Evolutionary conservation across 768 basidiomycete genomes (phyloP), one percentile per base, ranked within the genome.

Genomic region (Agaricus subrufescens): DNA sequence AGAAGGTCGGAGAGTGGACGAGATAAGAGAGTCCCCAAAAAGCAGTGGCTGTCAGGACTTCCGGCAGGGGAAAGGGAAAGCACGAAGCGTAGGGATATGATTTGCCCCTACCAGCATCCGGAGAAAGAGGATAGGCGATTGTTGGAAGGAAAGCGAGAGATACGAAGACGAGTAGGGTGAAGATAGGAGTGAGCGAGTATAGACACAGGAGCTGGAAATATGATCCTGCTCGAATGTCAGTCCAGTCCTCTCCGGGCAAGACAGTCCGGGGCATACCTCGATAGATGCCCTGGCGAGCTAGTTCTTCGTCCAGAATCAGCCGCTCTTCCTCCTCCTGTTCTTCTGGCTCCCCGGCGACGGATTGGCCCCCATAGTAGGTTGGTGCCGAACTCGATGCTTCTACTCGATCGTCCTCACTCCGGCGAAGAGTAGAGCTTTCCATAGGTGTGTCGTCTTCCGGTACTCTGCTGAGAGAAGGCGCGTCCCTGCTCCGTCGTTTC

Each of bases 11-110:
- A 26, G 55, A 46, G 26, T 29, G 34, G 40, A 86, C 72, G 25
- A 80, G 70, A 64, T 86, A 76, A 1, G 80, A 74, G 29, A 87
- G 69, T 12, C 79, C 73, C 76, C 83, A 92, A 46, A 91, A 73
- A 3, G 83, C 77, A 15, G 76, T 74, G 0, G 87, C 80, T 44
- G 82, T 69, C 52, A 88, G 63, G 15, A 89, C 62, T 67, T 91
- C 87, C 10, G 86, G 83, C 15, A 89, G 61, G 1, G 89, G 87
- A 29, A 82, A 81, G 8, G 71, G 76, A 62, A 87, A 78, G 64
- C 72, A 69, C 0, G 72, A 68, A 1, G 74, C 67, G 44, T 82
- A 81, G 5, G 68, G 73, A 44, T 74, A 76, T 2, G 63, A 57
- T 37, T 65, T 61, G 3, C 61, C 52, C 9, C 66, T 65, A 11